Evolutionary conservation across 1,284 basidiomycete genomes (phyloP).

Genomic region (Cryptococcus deneoformans): DNA sequence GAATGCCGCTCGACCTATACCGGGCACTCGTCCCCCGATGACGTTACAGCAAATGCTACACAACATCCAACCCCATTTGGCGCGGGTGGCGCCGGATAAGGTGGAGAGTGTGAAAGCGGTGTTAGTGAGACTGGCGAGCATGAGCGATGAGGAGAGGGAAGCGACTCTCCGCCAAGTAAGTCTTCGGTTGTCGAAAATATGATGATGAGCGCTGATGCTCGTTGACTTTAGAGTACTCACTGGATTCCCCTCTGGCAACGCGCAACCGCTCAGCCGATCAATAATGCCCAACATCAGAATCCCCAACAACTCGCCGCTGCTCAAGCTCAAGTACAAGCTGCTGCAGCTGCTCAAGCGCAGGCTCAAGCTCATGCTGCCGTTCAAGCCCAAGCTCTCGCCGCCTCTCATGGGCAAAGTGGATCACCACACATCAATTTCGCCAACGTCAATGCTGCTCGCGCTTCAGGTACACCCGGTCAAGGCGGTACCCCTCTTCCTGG

Average conservation of each 20-base stretch:
- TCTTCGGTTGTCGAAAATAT: background rate
- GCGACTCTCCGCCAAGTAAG: constrained; percentile 31
- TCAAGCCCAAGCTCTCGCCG: constrained; percentile 5
- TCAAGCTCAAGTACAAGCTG: constrained; percentile 9
- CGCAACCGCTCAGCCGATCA: background rate
- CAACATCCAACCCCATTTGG: constrained; percentile 6
- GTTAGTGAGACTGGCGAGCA: constrained; percentile 22
- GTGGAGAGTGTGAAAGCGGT: constrained; percentile 22
- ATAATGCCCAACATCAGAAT: background rate
- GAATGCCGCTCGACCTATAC: background rate
- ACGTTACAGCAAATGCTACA: constrained; percentile 11
- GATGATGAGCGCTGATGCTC: background rate
- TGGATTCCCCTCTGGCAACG: constrained; percentile 28
- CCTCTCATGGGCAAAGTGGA: too few relatives aligned
- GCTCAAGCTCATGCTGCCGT: background rate
- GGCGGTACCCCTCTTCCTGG: constrained; percentile 7
- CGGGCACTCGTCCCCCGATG: constrained; percentile 10
- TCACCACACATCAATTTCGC: too few relatives aligned
- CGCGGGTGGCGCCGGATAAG: constrained; percentile 11
- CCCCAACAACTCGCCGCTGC: constrained; percentile 19
- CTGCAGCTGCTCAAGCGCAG: constrained; percentile 2
- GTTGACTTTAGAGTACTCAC: constrained; percentile 26
- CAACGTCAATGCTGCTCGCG: background rate
- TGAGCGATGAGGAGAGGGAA: constrained; percentile 35
- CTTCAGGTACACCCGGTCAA: background rate